Base-by-base conservation (phyloP, 2,329 filamentous ascomycete species). In the Pezizomycotina sp. region DNA sequence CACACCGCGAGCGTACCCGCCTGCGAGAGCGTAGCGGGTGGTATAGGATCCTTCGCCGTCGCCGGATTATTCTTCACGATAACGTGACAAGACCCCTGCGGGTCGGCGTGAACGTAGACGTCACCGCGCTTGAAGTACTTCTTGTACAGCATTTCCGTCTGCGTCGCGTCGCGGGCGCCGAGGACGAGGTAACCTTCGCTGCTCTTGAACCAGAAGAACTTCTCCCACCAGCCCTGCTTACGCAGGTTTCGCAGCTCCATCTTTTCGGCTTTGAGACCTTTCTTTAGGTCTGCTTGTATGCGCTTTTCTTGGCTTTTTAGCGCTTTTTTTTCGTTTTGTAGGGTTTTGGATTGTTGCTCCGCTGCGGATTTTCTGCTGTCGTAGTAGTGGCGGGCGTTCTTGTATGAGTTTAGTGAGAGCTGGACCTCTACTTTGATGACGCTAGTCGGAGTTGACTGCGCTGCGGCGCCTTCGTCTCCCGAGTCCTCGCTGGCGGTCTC, bases 161-260 rank as follows among this genome's bases (percentile, higher is more conserved):
- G 89, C 50, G 81, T 77, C 2, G 74, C 69, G 60, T 98, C 89
- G 44, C 81, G 82, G 10, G 83, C 86, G 27, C 74, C 86, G 10
- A 98, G 66, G 1, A 95, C 79, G 4, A 98, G 66, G 55, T 95
- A 93, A 4, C 86, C 84, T 53, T 98, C 89, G 0, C 83, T 91
- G 1, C 84, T 93, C 49, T 95, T 70, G 59, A 98, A 98, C 68
- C 82, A 95, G 18, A 74, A 64, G 51, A 92, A 98, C 58, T 98
- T 98, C 53, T 98, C 89, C 49, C 93, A 98, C 89, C 89, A 98
- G 51, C 84, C 69, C 47, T 75, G 77, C 52, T 74, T 77, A 37
- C 89, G 71, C 6, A 92, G 76, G 0, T 78, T 82, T 28, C 84
- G 74, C 6, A 95, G 61, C 2, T 91, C 63, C 13, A 82, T 76